Evolutionary conservation across 73 alveolate species (phyloP).

Genomic region (Loxodes magnus): DNA sequence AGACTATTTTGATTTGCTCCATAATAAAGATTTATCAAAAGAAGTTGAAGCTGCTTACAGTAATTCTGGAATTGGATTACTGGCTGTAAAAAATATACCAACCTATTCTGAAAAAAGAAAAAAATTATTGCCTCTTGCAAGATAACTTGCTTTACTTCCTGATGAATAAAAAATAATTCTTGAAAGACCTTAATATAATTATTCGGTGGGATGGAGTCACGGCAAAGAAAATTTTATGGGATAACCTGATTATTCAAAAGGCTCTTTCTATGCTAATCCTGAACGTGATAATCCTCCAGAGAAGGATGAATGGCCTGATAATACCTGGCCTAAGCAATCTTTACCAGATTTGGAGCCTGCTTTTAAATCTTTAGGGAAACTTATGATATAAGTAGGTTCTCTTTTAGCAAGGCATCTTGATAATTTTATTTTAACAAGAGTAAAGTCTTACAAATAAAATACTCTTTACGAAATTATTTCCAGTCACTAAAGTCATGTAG

Average conservation of each 20-base stretch:
- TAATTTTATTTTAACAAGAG: constrained; percentile 23
- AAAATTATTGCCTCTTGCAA: constrained; percentile 41
- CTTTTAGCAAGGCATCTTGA: constrained; percentile 47
- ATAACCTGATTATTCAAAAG: constrained; percentile 49
- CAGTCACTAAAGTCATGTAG: constrained; percentile 33
- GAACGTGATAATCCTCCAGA: constrained; percentile 22
- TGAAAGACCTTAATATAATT: constrained; percentile 37
- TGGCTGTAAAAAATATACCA: constrained; percentile 39
- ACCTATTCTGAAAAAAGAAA: constrained; percentile 33
- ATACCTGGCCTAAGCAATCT: constrained; percentile 39
- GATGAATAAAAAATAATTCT: constrained; percentile 19
- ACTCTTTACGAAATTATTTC: constrained; percentile 24
- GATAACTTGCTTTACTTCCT: constrained; percentile 36
- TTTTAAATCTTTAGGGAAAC: constrained; percentile 34
- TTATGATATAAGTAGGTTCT: constrained; percentile 44
- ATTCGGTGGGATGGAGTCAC: constrained; percentile 64
- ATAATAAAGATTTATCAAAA: not conserved
- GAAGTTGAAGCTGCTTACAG: constrained; percentile 52
- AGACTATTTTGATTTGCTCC: constrained; percentile 10
- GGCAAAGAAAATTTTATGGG: constrained; percentile 67
- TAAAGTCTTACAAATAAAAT: constrained; percentile 21
- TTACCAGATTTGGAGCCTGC: constrained; percentile 51
- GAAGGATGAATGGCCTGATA: constrained; percentile 12
- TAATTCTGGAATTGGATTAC: constrained; percentile 40
- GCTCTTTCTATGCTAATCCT: constrained; percentile 63